Evolutionary conservation across 768 basidiomycete genomes (phyloP).

Genomic region (Dioszegia crocea): DNA sequence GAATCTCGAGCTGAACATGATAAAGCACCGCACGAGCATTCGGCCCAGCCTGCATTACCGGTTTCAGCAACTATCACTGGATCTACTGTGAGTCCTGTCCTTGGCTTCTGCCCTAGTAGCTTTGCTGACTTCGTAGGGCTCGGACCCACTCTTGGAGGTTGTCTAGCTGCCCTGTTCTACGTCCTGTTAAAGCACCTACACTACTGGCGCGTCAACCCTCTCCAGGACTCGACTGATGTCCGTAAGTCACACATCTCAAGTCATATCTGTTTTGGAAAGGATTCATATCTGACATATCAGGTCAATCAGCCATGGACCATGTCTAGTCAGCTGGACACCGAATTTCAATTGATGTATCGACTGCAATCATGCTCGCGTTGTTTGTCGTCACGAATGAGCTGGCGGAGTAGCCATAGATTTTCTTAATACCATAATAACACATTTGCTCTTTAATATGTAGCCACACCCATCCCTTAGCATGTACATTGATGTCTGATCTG

Average conservation of each 20-base stretch:
- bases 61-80: conserved; percentile 42
- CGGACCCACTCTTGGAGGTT: conserved; percentile 65
- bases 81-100: conserved; percentile 32
- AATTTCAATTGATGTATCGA: too few species aligned
- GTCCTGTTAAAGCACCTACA: conserved; percentile 55
- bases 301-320: not conserved
- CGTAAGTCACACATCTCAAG: too few species aligned
- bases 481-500: too few species aligned
- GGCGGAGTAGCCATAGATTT: too few species aligned
- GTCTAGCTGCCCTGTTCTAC: conserved; percentile 62
- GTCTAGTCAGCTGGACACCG: too few species aligned
- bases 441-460: too few species aligned
- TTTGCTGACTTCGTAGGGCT: conserved; percentile 51
- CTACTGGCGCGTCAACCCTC: conserved; percentile 55
- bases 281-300: not conserved
- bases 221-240: conserved; percentile 53
- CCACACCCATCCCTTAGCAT: too few species aligned
- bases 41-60: conserved; percentile 40
- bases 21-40: conserved; percentile 46
- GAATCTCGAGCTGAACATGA: conserved; percentile 8
- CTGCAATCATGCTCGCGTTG: too few species aligned
- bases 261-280: not conserved
- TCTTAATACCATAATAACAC: too few species aligned
- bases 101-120: not conserved
- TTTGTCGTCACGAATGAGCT: too few species aligned